Evolutionary conservation across 208 protist genomes (phyloP), one percentile per base, ranked within the genome.

Genomic region (Trypanosoma lewisi): DNA sequence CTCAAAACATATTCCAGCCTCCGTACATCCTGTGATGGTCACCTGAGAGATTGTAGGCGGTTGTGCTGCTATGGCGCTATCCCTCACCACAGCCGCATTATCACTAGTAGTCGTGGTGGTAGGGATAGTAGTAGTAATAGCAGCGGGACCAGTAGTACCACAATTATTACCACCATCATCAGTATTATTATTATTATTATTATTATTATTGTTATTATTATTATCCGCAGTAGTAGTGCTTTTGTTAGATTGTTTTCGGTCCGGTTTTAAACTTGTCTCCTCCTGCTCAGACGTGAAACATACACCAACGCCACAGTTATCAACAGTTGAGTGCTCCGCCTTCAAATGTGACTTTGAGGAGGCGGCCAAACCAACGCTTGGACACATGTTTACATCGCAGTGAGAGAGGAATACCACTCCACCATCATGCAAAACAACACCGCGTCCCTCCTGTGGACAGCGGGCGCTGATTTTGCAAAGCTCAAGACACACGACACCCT

Each of bases 271-370:
- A 42, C 12, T 9, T 27, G 31, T n/a, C 4, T 0, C 49, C 19
- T 60, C 41, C 25, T 48, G 27, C 9, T 17, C 28, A 27, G 59
- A 49, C n/a, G 37, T 44, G 36, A 80, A 73, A 17, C 62, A 19
- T 17, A 70, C 51, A 28, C 75, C 75, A 28, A 63, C 59, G 2
- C 53, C 54, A 39, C 75, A 80, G 5, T 47, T 27, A 16, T 63
- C 53, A 48, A 80, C 51, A 6, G 50, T 73, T 30, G 56, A 61
- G 12, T 77, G 30, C 16, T 69, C 60, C 42, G 67, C 51, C 52
- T 33, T 2, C 23, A 59, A 42, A n/a, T 28, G 52, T 49, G 69
- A 44, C 1, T 1, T 16, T 1, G 62, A 41, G 25, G 61, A 57
- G 28, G 61, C 23, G 0, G 25, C 30, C 27, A 77, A 14, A 2